phyloP scores from a whole-genome alignment of 495 filamentous ascomycete species.

The Aspergillus homomorphus region DNA sequence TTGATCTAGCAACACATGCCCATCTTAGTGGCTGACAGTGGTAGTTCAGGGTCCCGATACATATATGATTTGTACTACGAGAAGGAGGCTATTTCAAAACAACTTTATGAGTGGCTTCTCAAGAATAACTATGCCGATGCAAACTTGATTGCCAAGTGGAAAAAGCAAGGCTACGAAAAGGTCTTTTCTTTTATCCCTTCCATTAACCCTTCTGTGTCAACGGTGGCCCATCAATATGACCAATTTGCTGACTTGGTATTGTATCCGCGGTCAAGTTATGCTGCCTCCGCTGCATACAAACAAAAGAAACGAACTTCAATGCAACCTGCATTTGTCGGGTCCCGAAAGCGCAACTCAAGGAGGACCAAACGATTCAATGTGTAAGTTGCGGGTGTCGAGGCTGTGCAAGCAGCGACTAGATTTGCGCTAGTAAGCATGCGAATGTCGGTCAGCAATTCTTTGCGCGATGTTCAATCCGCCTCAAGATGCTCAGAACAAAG shows the following conservation, averaged over 20 bases:
- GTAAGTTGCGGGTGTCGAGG: constrained; percentile 95
- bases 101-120: constrained; percentile 91
- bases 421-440: background rate
- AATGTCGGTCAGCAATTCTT: background rate
- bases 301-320: constrained; percentile 98
- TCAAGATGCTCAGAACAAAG: background rate
- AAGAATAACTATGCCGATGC: constrained; percentile 96
- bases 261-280: constrained; percentile 74
- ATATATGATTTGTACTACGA: constrained; percentile 98
- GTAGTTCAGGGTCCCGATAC: constrained; percentile 65
- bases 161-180: constrained; percentile 99
- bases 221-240: background rate
- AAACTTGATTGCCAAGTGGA: constrained; percentile 98
- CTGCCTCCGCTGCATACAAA: constrained; percentile 94
- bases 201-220: background rate
- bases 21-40: constrained; percentile 3
- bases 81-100: constrained; percentile 88
- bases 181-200: constrained; percentile 35
- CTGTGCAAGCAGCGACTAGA: constrained; percentile 79
- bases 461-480: no score
- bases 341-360: constrained; percentile 85
- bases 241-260: background rate
- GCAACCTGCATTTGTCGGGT: constrained; percentile 97
- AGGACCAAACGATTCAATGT: constrained; percentile 86
- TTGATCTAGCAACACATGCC: no score